Percentiles rank a stretch among this genome's conserved stretches.
Conservation (phyloP, 2,329 filamentous ascomycete species). For the Calonectria pauciramosa region DNA sequence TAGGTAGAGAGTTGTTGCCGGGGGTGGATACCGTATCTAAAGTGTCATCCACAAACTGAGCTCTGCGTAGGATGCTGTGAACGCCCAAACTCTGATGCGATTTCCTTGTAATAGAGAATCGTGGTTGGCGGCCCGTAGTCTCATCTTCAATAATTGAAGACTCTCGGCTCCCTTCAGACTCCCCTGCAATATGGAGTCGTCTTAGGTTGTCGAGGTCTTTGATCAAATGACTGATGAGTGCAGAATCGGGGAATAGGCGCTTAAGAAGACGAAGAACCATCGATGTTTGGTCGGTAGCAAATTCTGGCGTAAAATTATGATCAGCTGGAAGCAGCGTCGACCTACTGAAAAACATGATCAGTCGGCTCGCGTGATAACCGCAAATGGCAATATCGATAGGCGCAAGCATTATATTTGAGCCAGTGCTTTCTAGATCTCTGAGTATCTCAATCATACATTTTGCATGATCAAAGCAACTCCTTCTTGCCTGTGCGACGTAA, state of each 20-base stretch:
- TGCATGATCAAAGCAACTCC: slow-evolving; percentile 52
- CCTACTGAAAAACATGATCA: slow-evolving; percentile 22
- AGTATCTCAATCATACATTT: slow-evolving; percentile 52
- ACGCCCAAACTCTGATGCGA: slow-evolving; percentile 10
- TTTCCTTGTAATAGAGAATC: slow-evolving; percentile 8
- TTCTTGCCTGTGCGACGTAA: slow-evolving; percentile 46
- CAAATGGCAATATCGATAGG: slow-evolving; percentile 19
- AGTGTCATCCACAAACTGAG: slow-evolving; percentile 25
- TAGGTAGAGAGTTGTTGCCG: background rate
- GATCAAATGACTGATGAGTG: background rate
- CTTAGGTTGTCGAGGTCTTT: slow-evolving; percentile 14
- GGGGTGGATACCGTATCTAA: background rate
- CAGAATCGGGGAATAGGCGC: background rate
- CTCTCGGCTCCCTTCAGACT: background rate
- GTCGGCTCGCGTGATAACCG: slow-evolving; percentile 15
- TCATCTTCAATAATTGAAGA: slow-evolving; percentile 19
- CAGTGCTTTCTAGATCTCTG: slow-evolving; percentile 16
- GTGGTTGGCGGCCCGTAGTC: background rate
- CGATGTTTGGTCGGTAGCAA: background rate
- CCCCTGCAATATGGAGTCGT: background rate
- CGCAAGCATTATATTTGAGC: slow-evolving; percentile 25
- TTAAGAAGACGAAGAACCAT: background rate
- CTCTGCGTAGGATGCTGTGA: slow-evolving; percentile 22
- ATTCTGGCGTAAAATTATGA: background rate
- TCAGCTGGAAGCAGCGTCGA: background rate